A percentile compares a stretch with the other conserved stretches of the same genome.
Conservation (phyloP, 2,329 filamentous ascomycete genomes). For the Trichoderma endophyticum region DNA sequence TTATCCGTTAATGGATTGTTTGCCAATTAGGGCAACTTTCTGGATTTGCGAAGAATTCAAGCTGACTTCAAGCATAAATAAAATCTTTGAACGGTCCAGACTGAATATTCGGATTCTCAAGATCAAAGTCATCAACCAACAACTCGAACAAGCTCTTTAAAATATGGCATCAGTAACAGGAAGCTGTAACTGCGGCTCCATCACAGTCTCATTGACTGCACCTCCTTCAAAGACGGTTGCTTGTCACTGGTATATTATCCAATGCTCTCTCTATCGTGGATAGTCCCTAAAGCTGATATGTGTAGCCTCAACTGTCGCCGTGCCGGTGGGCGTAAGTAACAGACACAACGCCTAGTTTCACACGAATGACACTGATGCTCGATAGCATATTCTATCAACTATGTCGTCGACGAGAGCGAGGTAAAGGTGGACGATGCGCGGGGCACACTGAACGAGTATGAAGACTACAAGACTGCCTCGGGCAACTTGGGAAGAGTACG, state of each 20-base stretch:
- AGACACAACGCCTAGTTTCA: background rate
- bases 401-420: background rate
- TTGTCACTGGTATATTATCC: background rate
- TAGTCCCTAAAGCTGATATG: background rate
- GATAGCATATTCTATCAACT: background rate
- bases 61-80: background rate
- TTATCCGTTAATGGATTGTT: background rate
- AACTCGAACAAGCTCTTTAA: background rate
- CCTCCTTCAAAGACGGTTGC: background rate
- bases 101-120: background rate
- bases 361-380: background rate
- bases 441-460: background rate
- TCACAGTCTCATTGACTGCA: background rate
- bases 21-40: background rate
- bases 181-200: background rate
- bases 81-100: background rate
- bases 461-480: background rate
- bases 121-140: background rate
- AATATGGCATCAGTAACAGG: background rate
- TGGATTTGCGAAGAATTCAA: background rate
- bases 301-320: background rate
- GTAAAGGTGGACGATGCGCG: background rate
- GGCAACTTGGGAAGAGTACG: background rate
- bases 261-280: accelerated
- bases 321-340: background rate